Evolutionary conservation across 768 basidiomycete species (phyloP), one percentile per base, ranked within the genome.

Genomic region (Macrocybe gigantea): DNA sequence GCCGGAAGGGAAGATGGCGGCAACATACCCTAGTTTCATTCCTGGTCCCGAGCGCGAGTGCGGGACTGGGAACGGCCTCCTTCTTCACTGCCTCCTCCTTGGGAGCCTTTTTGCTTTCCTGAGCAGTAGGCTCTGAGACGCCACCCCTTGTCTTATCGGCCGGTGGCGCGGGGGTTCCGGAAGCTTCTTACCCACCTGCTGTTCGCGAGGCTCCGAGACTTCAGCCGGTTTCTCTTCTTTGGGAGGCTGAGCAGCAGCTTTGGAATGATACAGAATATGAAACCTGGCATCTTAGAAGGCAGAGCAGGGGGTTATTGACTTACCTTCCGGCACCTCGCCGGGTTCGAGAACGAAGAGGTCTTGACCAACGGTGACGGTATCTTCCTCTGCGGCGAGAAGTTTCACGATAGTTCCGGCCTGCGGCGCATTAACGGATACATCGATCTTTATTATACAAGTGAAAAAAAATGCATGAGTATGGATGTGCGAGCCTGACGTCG

Each of bases 341-440:
- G 85, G 79, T 60, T 97, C 95, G 49, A 97, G 80, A 57, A 83
- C 77, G 69, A 97, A 88, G 43, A 98, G 75, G 61, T 97, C 95
- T 66, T 97, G 93, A 31, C 95, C 95, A 35, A 97, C 93, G 6
- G 81, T 74, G 50, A 98, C 95, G 14, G 93, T 96, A 58, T 93
- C 88, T 58, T 99, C 95, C 67, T 97, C 95, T 37, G 77, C 79
- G 38, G 85, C 93, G 31, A 97, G 78, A 11, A 90, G 71, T 64
- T 96, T 86, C 13, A 84, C 78, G 53, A 99, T 93, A 41, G 75
- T 93, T 10, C 95, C 95, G 7, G 93, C 77, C 55, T 77, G 71
- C 6, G 95, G 88, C 12, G 95, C 90, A 62, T 96, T 99, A 47
- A 99, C 94, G 5, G 93, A 87, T 38, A 98, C 92, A 64, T 99